A percentile compares a stretch with the other conserved stretches of the same genome.
phyloP scores from a whole-genome alignment of 2,329 filamentous ascomycete species.

The Trichoderma koningii region DNA sequence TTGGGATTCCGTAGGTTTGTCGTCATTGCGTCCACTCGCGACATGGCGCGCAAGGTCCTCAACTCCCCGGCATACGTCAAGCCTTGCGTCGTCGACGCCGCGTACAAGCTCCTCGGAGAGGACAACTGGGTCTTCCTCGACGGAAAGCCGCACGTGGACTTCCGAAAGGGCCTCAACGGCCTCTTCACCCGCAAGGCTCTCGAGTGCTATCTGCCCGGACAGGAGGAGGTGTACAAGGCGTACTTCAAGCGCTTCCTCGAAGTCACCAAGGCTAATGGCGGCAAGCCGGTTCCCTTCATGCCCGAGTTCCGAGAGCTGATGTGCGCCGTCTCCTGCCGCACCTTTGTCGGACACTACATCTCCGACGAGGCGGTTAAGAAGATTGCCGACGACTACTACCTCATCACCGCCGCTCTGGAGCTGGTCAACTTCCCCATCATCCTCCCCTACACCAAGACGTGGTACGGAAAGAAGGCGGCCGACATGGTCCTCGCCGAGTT shows the following conservation, averaged over 20 bases:
- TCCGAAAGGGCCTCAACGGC: constrained; percentile 92
- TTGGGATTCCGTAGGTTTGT: constrained; percentile 68
- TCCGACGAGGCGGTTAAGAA: constrained; percentile 86
- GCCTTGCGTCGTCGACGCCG: constrained; percentile 92
- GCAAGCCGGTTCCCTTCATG: constrained; percentile 86
- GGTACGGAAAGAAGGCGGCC: constrained; percentile 94
- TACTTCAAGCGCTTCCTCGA: constrained; percentile 82
- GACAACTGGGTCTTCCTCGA: constrained; percentile 98
- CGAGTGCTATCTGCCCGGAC: constrained; percentile 83
- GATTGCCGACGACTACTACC: constrained; percentile 95
- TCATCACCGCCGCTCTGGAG: constrained; percentile 92
- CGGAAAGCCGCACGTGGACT: constrained; percentile 92
- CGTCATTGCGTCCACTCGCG: constrained; percentile 91
- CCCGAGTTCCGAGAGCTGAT: constrained; percentile 88
- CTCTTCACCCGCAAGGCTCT: constrained; percentile 92
- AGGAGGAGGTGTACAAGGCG: constrained; percentile 86
- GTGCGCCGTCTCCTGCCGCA: constrained; percentile 91
- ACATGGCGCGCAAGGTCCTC: constrained; percentile 95
- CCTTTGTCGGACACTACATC: constrained; percentile 97
- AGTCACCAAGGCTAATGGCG: constrained; percentile 69
- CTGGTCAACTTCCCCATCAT: constrained; percentile 99
- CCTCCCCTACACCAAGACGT: constrained; percentile 89
- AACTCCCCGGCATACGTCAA: constrained; percentile 91
- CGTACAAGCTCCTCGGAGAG: constrained; percentile 86
- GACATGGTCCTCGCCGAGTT: constrained; percentile 92